Evolutionary conservation across 805 yeast species (phyloP), one percentile per base, ranked within the genome.

Genomic region (Candida ficus): DNA sequence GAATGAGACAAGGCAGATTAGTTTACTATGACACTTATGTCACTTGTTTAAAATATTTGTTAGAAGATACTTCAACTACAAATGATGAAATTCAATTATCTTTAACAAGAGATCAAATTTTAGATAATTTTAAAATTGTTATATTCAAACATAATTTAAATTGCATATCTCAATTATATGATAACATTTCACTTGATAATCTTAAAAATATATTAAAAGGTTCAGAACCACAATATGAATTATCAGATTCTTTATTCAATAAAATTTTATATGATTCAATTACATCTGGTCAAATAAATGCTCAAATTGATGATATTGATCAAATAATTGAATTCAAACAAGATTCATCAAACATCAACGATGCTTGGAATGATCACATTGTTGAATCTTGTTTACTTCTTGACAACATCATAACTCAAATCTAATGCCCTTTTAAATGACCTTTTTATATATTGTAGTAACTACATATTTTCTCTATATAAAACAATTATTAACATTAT

Each of bases 301-400:
- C 56, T 7, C 42, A 42, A 6, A 40, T 56, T 31, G 61, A 56
- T 44, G 59, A 56, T 31, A 45, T 56, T 19, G 41, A 29, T 13
- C 39, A 47, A 16, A 30, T 50, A 2, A 42, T 56, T 5, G 42
- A 48, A 17, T 56, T 53, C 25, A 31, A 31, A 2, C 25, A 10
- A 12, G 18, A 16, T 14, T n/a, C 17, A 25, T 5, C n/a, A 19
- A 6, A 17, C 27, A 9, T 10, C 30, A 11, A 43, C 12, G 25
- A 23, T 7, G 42, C 44, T 9, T 56, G 61, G 61, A 41, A 52
- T 20, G 38, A 43, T 10, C 59, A 56, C 40, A 49, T 56, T 11
- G 41, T 46, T 16, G 49, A 47, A 3, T 36, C 48, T 10, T 52
- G 57, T 32, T 29, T 44, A 5, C 32, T 50, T 10, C 21, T 56